These are phyloP conservation scores for Cryptococcus maquisensis DNA, from an alignment of 1,284 basidiomycete species.

Conservation along the genomic window DNA sequence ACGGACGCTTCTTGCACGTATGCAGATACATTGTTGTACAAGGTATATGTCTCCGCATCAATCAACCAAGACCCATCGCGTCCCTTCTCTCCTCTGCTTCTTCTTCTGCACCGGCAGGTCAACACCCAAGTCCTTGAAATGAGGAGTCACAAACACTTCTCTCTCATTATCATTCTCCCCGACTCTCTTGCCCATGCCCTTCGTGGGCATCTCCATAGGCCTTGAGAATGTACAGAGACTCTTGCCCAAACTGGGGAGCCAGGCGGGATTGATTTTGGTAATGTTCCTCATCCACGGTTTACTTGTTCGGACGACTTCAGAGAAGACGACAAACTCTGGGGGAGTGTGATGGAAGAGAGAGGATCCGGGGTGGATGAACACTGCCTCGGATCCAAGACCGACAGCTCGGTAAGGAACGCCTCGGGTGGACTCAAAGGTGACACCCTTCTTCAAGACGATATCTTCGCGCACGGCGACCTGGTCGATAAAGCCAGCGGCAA, in stretches of 20 bases:
- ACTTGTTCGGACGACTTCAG: conserved; percentile 71
- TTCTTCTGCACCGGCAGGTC: conserved; percentile 72
- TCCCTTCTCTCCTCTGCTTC: conserved; percentile 47
- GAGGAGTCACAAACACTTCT: conserved; percentile 64
- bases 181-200: conserved; percentile 6
- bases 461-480: conserved; percentile 93
- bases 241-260: conserved; percentile 76
- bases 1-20: neutral
- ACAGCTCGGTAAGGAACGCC: conserved; percentile 81
- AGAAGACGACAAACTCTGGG: conserved; percentile 82
- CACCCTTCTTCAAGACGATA: conserved; percentile 56
- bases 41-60: conserved; percentile 2
- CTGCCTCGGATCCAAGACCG: conserved; percentile 70
- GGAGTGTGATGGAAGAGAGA: conserved; percentile 66
- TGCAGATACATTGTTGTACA: neutral
- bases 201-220: conserved; percentile 62
- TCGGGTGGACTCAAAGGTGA: conserved; percentile 68
- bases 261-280: conserved; percentile 81
- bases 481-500: conserved; percentile 90
- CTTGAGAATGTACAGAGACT: conserved; percentile 85
- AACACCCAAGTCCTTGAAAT: conserved; percentile 76
- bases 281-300: conserved; percentile 79
- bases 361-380: conserved; percentile 89
- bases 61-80: conserved; percentile 47
- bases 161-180: conserved; percentile 40